A percentile compares a stretch with the other conserved stretches of the same genome.
Evolutionary conservation across 805 yeast species (phyloP).

Genomic region (Nakazawaea populi): DNA sequence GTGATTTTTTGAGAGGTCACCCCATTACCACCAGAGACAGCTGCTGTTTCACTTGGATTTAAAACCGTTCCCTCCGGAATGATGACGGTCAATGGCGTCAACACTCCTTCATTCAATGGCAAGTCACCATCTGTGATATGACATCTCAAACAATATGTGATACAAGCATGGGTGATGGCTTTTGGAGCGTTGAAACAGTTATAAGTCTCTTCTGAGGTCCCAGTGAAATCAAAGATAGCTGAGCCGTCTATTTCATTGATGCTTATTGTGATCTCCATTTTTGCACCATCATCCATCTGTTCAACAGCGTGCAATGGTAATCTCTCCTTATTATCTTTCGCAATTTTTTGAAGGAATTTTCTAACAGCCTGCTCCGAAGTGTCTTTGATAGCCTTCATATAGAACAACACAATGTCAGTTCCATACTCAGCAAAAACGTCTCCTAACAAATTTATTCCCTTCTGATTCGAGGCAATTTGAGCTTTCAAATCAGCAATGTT

Average conservation of each 20-base stretch:
- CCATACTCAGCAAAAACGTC: conserved; percentile 33
- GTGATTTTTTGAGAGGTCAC: conserved; percentile 86
- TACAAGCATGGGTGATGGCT: conserved; percentile 48
- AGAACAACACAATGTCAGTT: conserved; percentile 29
- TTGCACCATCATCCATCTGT: conserved; percentile 51
- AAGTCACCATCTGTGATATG: conserved; percentile 45
- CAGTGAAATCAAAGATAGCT: conserved; percentile 47
- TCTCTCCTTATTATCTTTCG: conserved; percentile 29
- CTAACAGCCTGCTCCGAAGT: conserved; percentile 37
- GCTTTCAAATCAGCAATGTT: conserved; percentile 40
- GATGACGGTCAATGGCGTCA: conserved; percentile 22
- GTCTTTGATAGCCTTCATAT: conserved; percentile 33
- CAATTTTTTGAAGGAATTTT: conserved; percentile 22
- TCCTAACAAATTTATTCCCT: conserved; percentile 34
- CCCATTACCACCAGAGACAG: conserved; percentile 41
- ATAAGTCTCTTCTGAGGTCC: conserved; percentile 45
- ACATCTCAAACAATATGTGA: conserved; percentile 45
- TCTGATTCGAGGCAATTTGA: conserved; percentile 39
- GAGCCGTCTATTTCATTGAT: conserved; percentile 34
- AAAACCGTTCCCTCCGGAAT: conserved; percentile 29
- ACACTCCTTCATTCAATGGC: conserved; percentile 52
- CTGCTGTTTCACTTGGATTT: conserved; percentile 41
- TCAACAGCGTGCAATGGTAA: conserved; percentile 36
- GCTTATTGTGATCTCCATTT: conserved; percentile 34
- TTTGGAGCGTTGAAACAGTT: conserved; percentile 50